Evolutionary conservation across 495 filamentous ascomycete genomes (phyloP).

Genomic region (Neurospora tetrasperma): DNA sequence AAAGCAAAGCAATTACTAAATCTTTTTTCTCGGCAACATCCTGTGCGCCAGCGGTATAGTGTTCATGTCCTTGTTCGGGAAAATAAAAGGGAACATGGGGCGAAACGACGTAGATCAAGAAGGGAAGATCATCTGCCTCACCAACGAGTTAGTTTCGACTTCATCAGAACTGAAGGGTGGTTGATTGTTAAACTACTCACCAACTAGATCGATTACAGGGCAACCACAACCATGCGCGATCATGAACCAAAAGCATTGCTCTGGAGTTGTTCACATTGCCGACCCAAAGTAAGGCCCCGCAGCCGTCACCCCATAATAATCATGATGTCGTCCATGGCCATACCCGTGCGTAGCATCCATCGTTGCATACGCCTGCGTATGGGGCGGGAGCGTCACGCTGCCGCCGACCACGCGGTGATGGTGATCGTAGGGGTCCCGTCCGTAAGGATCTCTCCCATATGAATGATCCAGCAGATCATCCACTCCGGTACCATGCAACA

Average conservation of each 20-base stretch:
- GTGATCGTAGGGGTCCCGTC: neutral
- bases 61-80: neutral
- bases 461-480: neutral
- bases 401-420: neutral
- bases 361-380: neutral
- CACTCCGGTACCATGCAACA: neutral
- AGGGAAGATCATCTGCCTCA: neutral
- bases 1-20: constrained; percentile 3
- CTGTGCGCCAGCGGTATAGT: neutral
- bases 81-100: neutral
- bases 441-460: neutral
- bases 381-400: neutral
- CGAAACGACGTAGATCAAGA: neutral
- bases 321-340: neutral
- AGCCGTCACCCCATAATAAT: neutral
- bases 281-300: neutral
- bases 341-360: neutral
- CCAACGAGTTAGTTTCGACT: neutral
- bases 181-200: no score
- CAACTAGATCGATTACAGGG: no score
- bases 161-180: neutral
- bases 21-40: neutral
- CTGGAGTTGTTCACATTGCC: neutral
- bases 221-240: no score
- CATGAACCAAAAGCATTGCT: no score